These are phyloP conservation scores for slime mould (Dictyostelium discoideum) DNA, from an alignment of 78 protist genomes.

Conservation along the genomic window DNA sequence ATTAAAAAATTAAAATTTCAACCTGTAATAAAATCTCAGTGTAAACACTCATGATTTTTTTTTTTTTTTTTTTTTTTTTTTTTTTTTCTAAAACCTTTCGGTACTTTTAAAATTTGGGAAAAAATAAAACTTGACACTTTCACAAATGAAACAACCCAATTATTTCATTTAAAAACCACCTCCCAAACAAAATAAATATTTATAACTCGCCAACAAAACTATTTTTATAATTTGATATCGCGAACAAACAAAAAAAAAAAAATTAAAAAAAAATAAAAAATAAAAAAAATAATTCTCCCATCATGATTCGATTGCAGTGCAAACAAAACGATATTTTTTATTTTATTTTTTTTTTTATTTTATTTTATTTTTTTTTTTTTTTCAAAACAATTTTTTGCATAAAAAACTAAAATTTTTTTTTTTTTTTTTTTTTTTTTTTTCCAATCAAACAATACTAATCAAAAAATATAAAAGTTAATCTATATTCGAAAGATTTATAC, in stretches of 20 bases:
- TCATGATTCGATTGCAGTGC: too few relatives aligned
- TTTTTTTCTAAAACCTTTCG: neutral
- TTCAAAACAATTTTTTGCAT: too few relatives aligned
- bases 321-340: neutral
- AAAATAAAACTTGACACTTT: neutral
- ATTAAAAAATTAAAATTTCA: too few relatives aligned
- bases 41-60: too few relatives aligned
- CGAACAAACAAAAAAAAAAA: neutral
- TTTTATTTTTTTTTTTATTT: neutral
- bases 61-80: too few relatives aligned
- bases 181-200: neutral
- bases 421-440: neutral
- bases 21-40: too few relatives aligned
- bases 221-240: neutral
- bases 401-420: neutral
- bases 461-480: neutral
- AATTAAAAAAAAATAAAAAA: neutral
- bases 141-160: neutral
- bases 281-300: too few relatives aligned
- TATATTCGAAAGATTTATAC: slow-evolving; percentile 4
- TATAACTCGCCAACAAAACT: neutral
- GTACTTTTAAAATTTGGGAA: neutral
- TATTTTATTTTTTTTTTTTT: neutral
- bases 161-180: neutral
- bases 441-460: neutral